Evolutionary conservation across 257 asterid species (phyloP), one percentile per base, ranked within the genome.

Genomic region (Solanum clarkiae): DNA sequence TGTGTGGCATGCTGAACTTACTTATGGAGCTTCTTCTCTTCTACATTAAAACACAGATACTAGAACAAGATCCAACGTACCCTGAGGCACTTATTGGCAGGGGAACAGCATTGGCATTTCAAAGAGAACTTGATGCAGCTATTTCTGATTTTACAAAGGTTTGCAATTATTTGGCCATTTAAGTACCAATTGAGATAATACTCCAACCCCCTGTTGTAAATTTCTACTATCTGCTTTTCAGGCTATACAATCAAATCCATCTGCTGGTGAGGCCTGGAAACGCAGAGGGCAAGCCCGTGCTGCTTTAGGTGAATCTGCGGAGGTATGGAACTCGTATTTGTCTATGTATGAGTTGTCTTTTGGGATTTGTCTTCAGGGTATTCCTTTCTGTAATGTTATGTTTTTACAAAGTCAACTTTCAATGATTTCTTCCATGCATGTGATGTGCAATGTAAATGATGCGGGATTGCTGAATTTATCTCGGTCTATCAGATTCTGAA

Each of bases 271-370:
- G 89, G 99, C 99, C 82, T 97, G 98, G 98, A 97, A 97, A 88
- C 98, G 99, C 86, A 89, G 99, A 91, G 99, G 99, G 80, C 99
- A 97, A 91, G 99, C 98, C 79, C 95, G 92, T 87, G 99, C 99
- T 71, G 98, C 99, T 77, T 89, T 97, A 90, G 98, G 99, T 87
- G 98, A 96, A 90, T 95, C 95, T 89, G 97, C 93, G 40, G 93
- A 92, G 98, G 99, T 96, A 74, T 49, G 69, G 69, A 18, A 54
- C 60, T 77, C 10, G 17, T 77, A 77, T 26, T 77, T 77, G 86
- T 70, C 79, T 80, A 80, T 44, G 84, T 80, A 80, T 85, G 55
- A 89, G 14, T 70, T 42, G 51, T 54, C 80, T 24, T 74, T 54
- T 69, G 54, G 68, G 57, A 42, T 88, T 56, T 54, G 60, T 87